phyloP scores from a whole-genome alignment of 495 filamentous ascomycete genomes.

The Bacidia rubella region DNA sequence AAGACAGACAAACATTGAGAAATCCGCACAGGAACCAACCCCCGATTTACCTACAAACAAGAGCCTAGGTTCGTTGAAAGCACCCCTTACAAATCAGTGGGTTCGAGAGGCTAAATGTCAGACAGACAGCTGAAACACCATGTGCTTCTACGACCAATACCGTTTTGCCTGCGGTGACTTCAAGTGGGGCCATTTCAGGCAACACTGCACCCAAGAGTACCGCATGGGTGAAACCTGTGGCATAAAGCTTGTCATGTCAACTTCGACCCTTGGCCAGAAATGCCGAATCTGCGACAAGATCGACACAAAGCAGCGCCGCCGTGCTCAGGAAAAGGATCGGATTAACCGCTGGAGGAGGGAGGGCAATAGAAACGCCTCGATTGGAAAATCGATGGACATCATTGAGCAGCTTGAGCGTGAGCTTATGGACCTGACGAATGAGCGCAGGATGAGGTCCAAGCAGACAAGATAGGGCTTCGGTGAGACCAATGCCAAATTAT shows the following conservation, averaged over 20 bases:
- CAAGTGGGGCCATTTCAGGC: slow-evolving; percentile 90
- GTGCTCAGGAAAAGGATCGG: slow-evolving; percentile 60
- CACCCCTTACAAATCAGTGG: background rate
- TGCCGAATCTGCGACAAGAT: slow-evolving; percentile 88
- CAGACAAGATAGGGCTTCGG: background rate
- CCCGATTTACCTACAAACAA: background rate
- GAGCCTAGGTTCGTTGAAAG: background rate
- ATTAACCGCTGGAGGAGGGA: slow-evolving; percentile 72
- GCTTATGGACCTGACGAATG: slow-evolving; percentile 40
- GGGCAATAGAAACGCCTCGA: slow-evolving; percentile 55
- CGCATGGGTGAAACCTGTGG: slow-evolving; percentile 97
- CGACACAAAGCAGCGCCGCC: slow-evolving; percentile 69
- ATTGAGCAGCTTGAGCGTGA: slow-evolving; percentile 49
- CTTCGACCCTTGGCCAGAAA: slow-evolving; percentile 41
- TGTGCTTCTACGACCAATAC: slow-evolving; percentile 48
- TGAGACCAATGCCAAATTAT: too few relatives aligned
- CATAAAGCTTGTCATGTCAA: slow-evolving; percentile 75
- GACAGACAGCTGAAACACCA: slow-evolving; percentile 24
- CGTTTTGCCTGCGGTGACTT: slow-evolving; percentile 65
- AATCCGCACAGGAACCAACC: too few relatives aligned
- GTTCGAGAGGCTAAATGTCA: background rate
- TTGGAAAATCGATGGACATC: slow-evolving; percentile 57
- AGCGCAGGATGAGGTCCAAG: slow-evolving; percentile 22
- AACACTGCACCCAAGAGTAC: slow-evolving; percentile 93
- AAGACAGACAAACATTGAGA: too few relatives aligned